A percentile compares a stretch with the other conserved stretches of the same genome.
phyloP scores from a whole-genome alignment of 2,329 filamentous ascomycete genomes.

The Cadophora gregata region DNA sequence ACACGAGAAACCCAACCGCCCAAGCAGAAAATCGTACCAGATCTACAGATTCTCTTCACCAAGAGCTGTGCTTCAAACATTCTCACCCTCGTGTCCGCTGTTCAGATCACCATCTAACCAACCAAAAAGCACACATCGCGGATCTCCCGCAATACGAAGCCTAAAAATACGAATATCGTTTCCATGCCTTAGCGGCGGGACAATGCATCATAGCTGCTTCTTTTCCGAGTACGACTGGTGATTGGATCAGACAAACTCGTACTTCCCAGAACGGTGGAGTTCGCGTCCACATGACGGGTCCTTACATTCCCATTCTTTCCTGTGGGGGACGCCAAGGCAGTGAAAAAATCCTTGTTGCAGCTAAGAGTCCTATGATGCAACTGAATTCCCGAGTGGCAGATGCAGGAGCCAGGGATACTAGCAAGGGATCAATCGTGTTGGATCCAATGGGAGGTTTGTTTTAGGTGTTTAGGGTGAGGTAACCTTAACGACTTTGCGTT shows the following conservation, averaged over 20 bases:
- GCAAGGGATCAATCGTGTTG: neutral
- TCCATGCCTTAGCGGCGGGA: neutral
- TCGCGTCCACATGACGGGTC: neutral
- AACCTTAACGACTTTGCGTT: constrained; percentile 8
- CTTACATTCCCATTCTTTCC: neutral
- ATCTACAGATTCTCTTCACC: neutral
- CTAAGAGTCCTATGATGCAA: constrained; percentile 5
- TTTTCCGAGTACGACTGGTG: neutral
- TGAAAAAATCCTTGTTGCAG: neutral
- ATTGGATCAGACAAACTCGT: neutral
- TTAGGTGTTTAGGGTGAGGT: neutral
- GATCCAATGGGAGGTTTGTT: constrained; percentile 9
- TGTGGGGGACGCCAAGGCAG: neutral
- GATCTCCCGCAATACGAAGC: constrained; percentile 21
- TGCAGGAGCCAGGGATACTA: neutral
- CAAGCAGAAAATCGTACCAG: neutral
- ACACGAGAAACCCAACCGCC: neutral
- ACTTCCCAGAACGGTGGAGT: neutral
- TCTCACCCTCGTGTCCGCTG: neutral
- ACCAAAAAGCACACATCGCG: neutral
- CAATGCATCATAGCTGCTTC: constrained; percentile 5
- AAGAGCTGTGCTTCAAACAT: neutral
- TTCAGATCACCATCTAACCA: neutral
- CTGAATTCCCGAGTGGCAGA: neutral
- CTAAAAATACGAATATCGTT: constrained; percentile 9